Evolutionary conservation across 805 yeast species (phyloP).

Genomic region (Lachancea lanzarotensis): DNA sequence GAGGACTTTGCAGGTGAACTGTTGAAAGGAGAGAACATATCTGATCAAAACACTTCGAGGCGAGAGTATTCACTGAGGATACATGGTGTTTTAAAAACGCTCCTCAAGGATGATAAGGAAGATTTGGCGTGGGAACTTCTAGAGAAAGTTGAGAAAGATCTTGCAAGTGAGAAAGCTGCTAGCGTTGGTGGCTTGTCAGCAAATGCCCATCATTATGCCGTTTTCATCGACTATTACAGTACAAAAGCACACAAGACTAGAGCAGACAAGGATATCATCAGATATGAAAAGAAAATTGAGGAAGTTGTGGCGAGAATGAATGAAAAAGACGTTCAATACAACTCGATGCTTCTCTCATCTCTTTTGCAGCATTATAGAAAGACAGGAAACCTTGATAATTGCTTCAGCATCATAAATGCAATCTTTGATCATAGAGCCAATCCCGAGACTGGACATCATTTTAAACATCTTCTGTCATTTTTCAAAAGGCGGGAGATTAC

Average conservation of each 20-base stretch:
- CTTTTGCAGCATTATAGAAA: slow-evolving; percentile 32
- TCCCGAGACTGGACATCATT: slow-evolving; percentile 8
- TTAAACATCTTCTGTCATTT: slow-evolving; percentile 9
- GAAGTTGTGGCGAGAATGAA: slow-evolving; percentile 30
- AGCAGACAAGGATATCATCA: neutral
- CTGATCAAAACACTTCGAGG: slow-evolving; percentile 9
- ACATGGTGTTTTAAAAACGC: slow-evolving; percentile 22
- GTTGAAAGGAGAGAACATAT: slow-evolving; percentile 1
- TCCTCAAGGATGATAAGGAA: slow-evolving; percentile 21
- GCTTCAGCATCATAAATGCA: slow-evolving; percentile 32
- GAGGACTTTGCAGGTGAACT: slow-evolving; percentile 13
- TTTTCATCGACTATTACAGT: slow-evolving; percentile 34
- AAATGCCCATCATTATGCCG: slow-evolving; percentile 37
- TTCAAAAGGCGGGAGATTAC: slow-evolving; percentile 14
- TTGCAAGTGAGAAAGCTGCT: no score
- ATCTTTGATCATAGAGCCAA: slow-evolving; percentile 18
- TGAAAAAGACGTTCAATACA: slow-evolving; percentile 26
- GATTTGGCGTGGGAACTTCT: slow-evolving; percentile 26
- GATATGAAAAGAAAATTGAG: slow-evolving; percentile 21
- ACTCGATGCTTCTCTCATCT: slow-evolving; percentile 36
- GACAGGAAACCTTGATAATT: slow-evolving; percentile 26
- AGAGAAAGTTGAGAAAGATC: slow-evolving; percentile 6
- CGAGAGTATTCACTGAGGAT: slow-evolving; percentile 16
- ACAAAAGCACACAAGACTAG: neutral
- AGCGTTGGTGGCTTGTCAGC: slow-evolving; percentile 12